Evolutionary conservation across 352 stramenopile genomes (phyloP).

Genomic region (Phytophthora citricola): DNA sequence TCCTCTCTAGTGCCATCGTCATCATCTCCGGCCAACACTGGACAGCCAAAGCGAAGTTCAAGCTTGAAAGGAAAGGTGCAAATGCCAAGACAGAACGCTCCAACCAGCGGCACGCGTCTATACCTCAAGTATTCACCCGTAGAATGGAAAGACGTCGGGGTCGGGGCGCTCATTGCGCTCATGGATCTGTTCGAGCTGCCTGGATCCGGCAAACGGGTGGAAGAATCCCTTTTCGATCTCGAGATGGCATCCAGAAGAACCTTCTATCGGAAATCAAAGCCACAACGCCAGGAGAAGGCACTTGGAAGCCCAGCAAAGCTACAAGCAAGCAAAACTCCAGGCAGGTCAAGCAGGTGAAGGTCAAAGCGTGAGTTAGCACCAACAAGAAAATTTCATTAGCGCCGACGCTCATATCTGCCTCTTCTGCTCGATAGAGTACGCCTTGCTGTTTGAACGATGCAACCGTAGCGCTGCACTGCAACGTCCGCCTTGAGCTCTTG

Average conservation of each 20-base stretch:
- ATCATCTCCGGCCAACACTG: conserved; percentile 9
- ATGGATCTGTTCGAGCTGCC: conserved; percentile 70
- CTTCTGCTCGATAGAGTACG: conserved; percentile 1
- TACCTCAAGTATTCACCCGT: conserved; percentile 74
- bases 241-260: conserved; percentile 60
- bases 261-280: conserved; percentile 57
- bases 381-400: conserved; percentile 11
- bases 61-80: conserved; percentile 25
- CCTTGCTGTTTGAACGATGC: background rate
- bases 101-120: conserved; percentile 38
- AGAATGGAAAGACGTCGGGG: conserved; percentile 75
- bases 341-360: conserved; percentile 24
- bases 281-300: conserved; percentile 4
- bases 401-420: conserved; percentile 6
- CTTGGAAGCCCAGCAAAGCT: conserved; percentile 15
- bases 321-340: conserved; percentile 12
- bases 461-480: too few species aligned
- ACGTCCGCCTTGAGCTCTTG: background rate
- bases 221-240: conserved; percentile 62
- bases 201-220: conserved; percentile 26
- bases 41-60: conserved; percentile 4
- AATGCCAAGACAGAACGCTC: conserved; percentile 21
- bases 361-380: conserved; percentile 12
- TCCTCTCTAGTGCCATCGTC: conserved; percentile 28
- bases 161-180: conserved; percentile 62